These are phyloP conservation scores for Celoporthe dispersa DNA, from an alignment of 2,329 filamentous ascomycete species.

Conservation along the genomic window DNA sequence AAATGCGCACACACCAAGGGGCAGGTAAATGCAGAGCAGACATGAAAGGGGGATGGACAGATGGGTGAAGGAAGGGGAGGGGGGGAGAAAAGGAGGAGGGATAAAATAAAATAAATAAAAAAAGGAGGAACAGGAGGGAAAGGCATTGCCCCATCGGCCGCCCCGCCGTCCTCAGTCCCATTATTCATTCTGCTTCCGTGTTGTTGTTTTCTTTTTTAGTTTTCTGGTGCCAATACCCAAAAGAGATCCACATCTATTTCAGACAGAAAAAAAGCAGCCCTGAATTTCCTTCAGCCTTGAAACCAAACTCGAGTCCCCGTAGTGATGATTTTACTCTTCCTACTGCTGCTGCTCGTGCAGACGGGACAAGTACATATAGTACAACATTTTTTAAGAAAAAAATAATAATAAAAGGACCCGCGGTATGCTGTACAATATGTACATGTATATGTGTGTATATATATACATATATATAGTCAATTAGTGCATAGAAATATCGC, in stretches of 20 bases:
- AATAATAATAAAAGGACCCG: no score
- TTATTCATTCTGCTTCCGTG: not conserved
- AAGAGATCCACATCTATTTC: constrained; percentile 10
- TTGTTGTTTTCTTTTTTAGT: no score
- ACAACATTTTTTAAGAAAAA: no score
- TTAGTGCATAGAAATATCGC: not conserved
- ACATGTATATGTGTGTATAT: no score
- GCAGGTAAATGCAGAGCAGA: not conserved
- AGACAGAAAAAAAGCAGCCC: not conserved
- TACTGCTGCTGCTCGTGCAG: not conserved
- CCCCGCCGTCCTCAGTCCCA: not conserved
- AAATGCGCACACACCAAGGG: not conserved
- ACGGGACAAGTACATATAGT: no score
- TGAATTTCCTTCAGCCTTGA: not conserved
- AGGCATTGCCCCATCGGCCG: not conserved
- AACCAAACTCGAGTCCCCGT: not conserved
- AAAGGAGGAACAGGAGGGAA: not conserved
- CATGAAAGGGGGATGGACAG: not conserved
- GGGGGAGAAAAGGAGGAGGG: not conserved
- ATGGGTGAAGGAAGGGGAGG: not conserved
- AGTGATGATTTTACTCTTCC: not conserved
- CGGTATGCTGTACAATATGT: no score
- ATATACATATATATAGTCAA: no score
- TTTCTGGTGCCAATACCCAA: not conserved
- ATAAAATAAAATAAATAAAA: not conserved